Evolutionary conservation across 208 protist genomes (phyloP).

Genomic region (Blastocrithidia nonstop): DNA sequence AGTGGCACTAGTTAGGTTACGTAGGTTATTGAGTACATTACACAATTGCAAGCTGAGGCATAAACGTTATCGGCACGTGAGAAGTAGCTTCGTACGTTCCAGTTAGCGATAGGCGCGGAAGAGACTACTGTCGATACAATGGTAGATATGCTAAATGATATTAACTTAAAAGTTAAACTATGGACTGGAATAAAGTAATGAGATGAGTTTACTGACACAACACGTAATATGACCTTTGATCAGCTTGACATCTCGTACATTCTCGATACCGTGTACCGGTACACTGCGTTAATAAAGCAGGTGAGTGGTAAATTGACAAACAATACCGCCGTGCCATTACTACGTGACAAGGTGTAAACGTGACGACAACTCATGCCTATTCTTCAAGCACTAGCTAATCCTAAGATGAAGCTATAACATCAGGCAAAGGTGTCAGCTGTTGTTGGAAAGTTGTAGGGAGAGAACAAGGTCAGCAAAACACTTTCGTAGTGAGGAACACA

Average conservation of each 20-base stretch:
- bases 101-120: constrained; percentile 80
- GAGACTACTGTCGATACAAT: constrained; percentile 85
- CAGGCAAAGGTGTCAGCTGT: constrained; percentile 53
- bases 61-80: constrained; percentile 72
- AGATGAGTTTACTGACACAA: constrained; percentile 56
- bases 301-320: constrained; percentile 66
- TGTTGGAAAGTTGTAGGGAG: constrained; percentile 47
- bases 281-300: constrained; percentile 79
- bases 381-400: constrained; percentile 87
- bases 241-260: constrained; percentile 48
- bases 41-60: constrained; percentile 53
- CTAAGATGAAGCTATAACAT: constrained; percentile 83
- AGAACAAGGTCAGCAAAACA: constrained; percentile 16
- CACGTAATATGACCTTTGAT: constrained; percentile 43
- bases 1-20: constrained; percentile 68
- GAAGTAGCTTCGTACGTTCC: constrained; percentile 76
- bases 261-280: constrained; percentile 79
- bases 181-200: constrained; percentile 82
- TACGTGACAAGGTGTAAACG: constrained; percentile 83
- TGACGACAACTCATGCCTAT: constrained; percentile 88
- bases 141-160: constrained; percentile 82
- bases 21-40: constrained; percentile 74
- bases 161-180: constrained; percentile 77
- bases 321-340: constrained; percentile 67
- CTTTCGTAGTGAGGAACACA: constrained; percentile 62